Percentiles rank a stretch among this genome's conserved stretches.
Evolutionary conservation across 495 filamentous ascomycete genomes (phyloP).

Genomic region (Penicillium argentinense): DNA sequence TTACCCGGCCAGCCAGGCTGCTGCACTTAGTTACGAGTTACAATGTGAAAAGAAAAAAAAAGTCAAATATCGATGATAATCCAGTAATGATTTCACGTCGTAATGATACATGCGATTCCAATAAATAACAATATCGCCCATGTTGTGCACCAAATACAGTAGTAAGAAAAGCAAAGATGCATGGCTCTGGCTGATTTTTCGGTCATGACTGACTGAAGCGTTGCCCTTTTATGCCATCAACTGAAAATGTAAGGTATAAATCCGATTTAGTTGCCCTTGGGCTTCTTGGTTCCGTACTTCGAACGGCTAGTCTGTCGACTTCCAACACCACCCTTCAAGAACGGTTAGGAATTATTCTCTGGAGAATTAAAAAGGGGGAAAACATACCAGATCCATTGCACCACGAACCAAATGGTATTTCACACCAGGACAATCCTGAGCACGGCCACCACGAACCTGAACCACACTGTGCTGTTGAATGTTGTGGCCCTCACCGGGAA

Average conservation of each 20-base stretch:
- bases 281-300: conserved; percentile 99
- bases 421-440: conserved; percentile 98
- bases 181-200: no score
- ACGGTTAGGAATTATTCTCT: conserved; percentile 11
- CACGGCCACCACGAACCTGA: conserved; percentile 82
- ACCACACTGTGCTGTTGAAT: conserved; percentile 98
- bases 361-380: not conserved
- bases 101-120: conserved; percentile 19
- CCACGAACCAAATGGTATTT: conserved; percentile 91
- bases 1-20: not conserved
- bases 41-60: not conserved
- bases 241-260: not conserved
- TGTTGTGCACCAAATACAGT: conserved; percentile 11
- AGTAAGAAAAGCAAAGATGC: no score
- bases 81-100: conserved; percentile 4
- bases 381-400: conserved; percentile 87
- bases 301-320: conserved; percentile 80
- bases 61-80: conserved; percentile 3
- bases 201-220: no score
- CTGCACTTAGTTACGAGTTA: not conserved
- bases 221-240: not conserved
- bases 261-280: conserved; percentile 59
- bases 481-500: conserved; percentile 97
- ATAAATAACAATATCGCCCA: conserved; percentile 10
- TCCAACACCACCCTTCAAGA: conserved; percentile 78